Evolutionary conservation across 352 stramenopile genomes (phyloP).

Genomic region (Pelagophyceae sp.): DNA sequence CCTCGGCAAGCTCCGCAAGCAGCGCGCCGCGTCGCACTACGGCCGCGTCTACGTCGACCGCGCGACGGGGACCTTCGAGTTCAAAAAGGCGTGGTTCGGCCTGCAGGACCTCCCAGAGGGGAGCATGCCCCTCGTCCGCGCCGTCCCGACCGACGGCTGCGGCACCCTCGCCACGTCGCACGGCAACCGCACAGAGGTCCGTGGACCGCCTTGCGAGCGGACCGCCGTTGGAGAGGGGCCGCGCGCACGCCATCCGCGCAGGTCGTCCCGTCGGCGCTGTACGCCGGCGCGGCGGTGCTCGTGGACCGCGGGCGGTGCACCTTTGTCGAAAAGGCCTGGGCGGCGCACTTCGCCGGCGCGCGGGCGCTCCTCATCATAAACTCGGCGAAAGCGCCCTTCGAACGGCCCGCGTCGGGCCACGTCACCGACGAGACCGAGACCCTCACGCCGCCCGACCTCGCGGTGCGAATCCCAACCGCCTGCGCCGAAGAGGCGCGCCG

Average conservation of each 20-base stretch:
- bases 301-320: constrained; percentile 8
- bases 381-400: neutral
- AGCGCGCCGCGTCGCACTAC: neutral
- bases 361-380: neutral
- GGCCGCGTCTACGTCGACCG: constrained; percentile 6
- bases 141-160: neutral
- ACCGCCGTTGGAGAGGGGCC: no score
- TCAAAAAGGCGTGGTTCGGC: constrained; percentile 8
- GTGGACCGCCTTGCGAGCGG: no score
- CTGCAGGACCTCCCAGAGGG: neutral
- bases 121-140: neutral
- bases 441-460: neutral
- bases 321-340: constrained; percentile 18
- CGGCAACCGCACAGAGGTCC: neutral
- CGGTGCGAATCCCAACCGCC: no score
- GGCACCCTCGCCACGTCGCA: neutral
- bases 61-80: constrained; percentile 5
- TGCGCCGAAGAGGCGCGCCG: no score
- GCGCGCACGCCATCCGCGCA: no score
- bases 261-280: neutral
- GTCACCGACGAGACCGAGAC: neutral
- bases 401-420: constrained; percentile 1
- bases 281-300: neutral
- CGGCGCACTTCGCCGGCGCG: neutral
- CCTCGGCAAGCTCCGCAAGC: neutral